Evolutionary conservation across 768 basidiomycete genomes (phyloP), one percentile per base, ranked within the genome.

Genomic region (Boletus pseudopeckii): DNA sequence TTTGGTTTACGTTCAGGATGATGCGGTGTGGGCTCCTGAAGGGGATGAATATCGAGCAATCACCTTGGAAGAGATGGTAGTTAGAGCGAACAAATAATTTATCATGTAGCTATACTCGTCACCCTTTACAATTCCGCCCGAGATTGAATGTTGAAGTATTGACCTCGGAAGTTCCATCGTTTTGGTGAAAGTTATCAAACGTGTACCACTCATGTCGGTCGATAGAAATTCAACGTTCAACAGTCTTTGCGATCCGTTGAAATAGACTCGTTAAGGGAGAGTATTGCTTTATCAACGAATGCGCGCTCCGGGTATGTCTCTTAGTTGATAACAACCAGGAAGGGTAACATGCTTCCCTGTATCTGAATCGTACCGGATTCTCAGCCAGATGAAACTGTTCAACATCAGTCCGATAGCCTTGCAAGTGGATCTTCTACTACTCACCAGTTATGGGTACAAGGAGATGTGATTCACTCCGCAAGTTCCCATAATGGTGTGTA

Each of bases 21-120:
- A 97, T 72, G 95, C 94, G 1, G 91, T 98, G 14, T 98, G 95
- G 88, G 87, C 88, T 3, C 77, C 83, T 9, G 81, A 84, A 22
- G 74, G 73, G 32, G 84, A 84, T 17, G 78, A 81, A 14, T 90
- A 84, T 68, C 76, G 80, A 54, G 94, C 95, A 4, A 85, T 98
- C 26, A 76, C 85, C 9, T 70, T 98, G 66, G 92, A 96, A 63
- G 88, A 91, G 55, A 92, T 98, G 92, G 88, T 96, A 36, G 57
- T 82, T 28, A 77, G 82, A 55, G 86, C 86, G 5, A 75, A 66
- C 49, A 71, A 65, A 28, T 68, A 60, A 54, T 37, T 50, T 45
- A 41, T 3, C 9, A 36, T 30, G 20, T 53, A 36, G n/a, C 8
- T 40, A 28, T 1, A 15, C 17, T 7, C 22, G 10, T 46, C 24